Evolutionary conservation across 495 filamentous ascomycete genomes (phyloP), one percentile per base, ranked within the genome.

Genomic region (Penicillium lividum): DNA sequence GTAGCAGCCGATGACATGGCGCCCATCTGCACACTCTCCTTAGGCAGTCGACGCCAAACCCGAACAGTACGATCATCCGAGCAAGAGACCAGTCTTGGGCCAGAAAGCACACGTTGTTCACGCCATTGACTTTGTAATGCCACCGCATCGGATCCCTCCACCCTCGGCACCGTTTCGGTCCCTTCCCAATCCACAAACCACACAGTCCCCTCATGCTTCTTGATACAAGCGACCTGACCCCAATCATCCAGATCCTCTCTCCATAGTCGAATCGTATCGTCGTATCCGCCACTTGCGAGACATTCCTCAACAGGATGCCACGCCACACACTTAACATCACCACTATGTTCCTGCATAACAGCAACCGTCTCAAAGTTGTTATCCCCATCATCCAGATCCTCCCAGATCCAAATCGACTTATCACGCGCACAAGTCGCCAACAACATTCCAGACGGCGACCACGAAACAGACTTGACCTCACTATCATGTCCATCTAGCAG

Each of bases 361-460:
- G 93, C 93, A 6, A 97, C 84, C 7, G 94, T 97, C 83, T 98
- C 94, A 69, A 90, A 97, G 59, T 97, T 93, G 67, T 96, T 93
- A 29, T 93, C 92, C 7, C 85, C 89, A 36, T 86, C 86, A 18
- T 76, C 72, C 4, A 98, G 81, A 68, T 97, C 93, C 72, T 98
- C 94, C 94, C 94, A 98, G 50, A 98, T 89, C 94, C 94, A 98
- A n/a, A 98, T 90, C 25, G 84, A 88, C 76, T 97, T 97, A 71
- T 98, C 94, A 10, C 94, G 81, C 25, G 84, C 87, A 68, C 92
- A 98, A 0, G 93, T 97, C 6, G 94, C 94, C 4, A 98, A 83
- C 55, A 88, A 84, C 70, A 88, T 86, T 0, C 92, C 91, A 0
- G 85, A 87, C 0, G 91, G 82, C 3, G 85, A 88, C 84, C 90